Evolutionary conservation across 2,329 filamentous ascomycete genomes (phyloP), one percentile per base, ranked within the genome.

Genomic region (Taxawa tesnikishii): DNA sequence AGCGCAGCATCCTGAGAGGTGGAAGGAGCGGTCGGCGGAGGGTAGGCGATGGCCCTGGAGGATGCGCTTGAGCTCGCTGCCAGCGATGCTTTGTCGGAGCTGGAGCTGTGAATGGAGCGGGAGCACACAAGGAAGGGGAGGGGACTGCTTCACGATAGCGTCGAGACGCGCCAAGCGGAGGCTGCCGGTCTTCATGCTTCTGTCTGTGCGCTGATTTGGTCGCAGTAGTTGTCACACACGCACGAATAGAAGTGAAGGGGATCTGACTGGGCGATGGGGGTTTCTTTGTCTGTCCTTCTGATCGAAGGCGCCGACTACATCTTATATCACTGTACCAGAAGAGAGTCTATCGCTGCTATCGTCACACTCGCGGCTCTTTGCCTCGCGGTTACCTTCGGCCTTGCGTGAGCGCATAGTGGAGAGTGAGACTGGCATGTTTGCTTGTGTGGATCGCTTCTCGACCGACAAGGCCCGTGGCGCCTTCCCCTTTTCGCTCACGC

Each of bases 1-100:
- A 85, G 64, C 2, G 75, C 68, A 4, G 58, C 21, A 30, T 29
- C 26, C 27, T 31, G 14, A 26, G 13, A 15, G 27, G 27, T 23
- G 8, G 19, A 23, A 8, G 19, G 19, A 8, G 19, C 19, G 8
- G 19, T 23, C 19, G 19, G 19, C 8, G 19, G 19, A 23, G 19
- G 19, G 19, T 23, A 23, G n/a, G 19, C 19, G n/a, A 23, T n/a
- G n/a, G 19, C 8, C 8, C n/a, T 23, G 8, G 19, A n/a, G n/a
- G 19, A 23, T n/a, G 19, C 19, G 8, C 8, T 8, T 8, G 8
- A 8, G 19, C 19, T 23, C 19, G n/a, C 19, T 8, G 19, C n/a
- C 8, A 23, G 19, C 8, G 19, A n/a, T 8, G 19, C 19, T n/a
- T 23, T 23, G 19, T 23, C 19, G 19, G 19, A 23, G 19, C 19